These are phyloP conservation scores for Juglanconis juglandina DNA, from an alignment of 2,329 filamentous ascomycete species.

Conservation along the genomic window DNA sequence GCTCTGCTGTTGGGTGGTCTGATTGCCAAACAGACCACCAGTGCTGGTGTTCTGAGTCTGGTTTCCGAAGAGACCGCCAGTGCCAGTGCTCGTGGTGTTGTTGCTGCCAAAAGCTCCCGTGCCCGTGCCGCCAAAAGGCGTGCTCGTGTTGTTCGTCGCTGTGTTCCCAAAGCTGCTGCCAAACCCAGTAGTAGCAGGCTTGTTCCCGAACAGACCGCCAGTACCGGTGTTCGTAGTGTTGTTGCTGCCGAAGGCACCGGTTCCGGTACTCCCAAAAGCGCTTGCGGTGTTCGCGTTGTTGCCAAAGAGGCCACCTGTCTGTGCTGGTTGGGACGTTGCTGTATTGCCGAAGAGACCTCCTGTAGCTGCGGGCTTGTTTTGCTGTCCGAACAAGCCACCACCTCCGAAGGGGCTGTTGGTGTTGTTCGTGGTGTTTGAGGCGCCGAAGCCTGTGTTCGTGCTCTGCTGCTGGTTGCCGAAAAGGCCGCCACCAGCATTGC, in stretches of 20 bases:
- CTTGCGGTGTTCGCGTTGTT: constrained; percentile 21
- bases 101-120: constrained; percentile 30
- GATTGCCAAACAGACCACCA: constrained; percentile 10
- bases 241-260: constrained; percentile 6
- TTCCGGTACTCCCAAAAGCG: constrained; percentile 24
- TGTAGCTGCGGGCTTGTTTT: constrained; percentile 27
- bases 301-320: constrained; percentile 31
- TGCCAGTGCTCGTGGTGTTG: neutral
- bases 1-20: constrained; percentile 1
- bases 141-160: neutral
- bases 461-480: constrained; percentile 37
- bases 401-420: constrained; percentile 27
- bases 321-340: constrained; percentile 21
- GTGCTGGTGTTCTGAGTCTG: neutral
- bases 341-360: constrained; percentile 31
- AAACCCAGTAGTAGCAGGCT: constrained; percentile 15
- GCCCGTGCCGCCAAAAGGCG: neutral
- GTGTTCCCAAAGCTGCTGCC: constrained; percentile 21
- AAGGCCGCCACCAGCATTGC: constrained; percentile 34
- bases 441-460: constrained; percentile 40
- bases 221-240: constrained; percentile 22
- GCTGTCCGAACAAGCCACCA: constrained; percentile 34
- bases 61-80: constrained; percentile 10
- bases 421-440: constrained; percentile 33
- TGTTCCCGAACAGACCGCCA: constrained; percentile 29